Evolutionary conservation across 805 yeast species (phyloP).

Genomic region (Lachancea kluyveri): DNA sequence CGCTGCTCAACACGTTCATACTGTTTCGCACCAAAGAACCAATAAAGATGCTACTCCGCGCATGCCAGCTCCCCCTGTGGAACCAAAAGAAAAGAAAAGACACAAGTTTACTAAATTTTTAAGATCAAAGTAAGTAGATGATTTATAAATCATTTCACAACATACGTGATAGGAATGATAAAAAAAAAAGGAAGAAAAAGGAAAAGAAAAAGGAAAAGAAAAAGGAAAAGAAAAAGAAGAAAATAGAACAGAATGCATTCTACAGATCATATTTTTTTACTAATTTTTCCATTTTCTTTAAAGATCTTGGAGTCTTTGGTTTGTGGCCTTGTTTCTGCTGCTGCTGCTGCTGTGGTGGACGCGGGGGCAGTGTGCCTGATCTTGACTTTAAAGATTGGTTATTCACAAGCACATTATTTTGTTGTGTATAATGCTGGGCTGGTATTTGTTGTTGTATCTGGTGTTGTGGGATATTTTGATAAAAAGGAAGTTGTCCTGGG

Average conservation of each 20-base stretch:
- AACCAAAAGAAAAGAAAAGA: constrained; percentile 38
- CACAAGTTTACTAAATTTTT: constrained; percentile 43
- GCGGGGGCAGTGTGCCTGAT: constrained; percentile 5
- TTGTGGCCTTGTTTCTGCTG: neutral
- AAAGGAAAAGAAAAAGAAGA: neutral
- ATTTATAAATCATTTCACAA: neutral
- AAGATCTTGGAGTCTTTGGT: constrained; percentile 21
- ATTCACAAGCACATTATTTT: neutral
- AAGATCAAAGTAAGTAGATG: constrained; percentile 22
- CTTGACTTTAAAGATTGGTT: constrained; percentile 4
- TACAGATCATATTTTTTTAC: constrained; percentile 22
- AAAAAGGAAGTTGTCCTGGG: too few relatives aligned
- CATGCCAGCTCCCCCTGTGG: constrained; percentile 10
- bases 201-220: neutral
- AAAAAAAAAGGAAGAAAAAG: constrained; percentile 1
- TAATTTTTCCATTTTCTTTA: constrained; percentile 23
- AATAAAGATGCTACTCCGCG: constrained; percentile 16
- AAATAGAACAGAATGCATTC: neutral
- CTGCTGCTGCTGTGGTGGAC: constrained; percentile 1
- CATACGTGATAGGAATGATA: too few relatives aligned
- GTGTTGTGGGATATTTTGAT: too few relatives aligned
- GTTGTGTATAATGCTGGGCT: neutral
- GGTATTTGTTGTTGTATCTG: too few relatives aligned
- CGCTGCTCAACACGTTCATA: constrained; percentile 10
- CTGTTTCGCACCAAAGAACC: constrained; percentile 9